A percentile compares a stretch with the other conserved stretches of the same genome.
Evolutionary conservation across 768 basidiomycete genomes (phyloP).

Genomic region (Trametes cingulata): DNA sequence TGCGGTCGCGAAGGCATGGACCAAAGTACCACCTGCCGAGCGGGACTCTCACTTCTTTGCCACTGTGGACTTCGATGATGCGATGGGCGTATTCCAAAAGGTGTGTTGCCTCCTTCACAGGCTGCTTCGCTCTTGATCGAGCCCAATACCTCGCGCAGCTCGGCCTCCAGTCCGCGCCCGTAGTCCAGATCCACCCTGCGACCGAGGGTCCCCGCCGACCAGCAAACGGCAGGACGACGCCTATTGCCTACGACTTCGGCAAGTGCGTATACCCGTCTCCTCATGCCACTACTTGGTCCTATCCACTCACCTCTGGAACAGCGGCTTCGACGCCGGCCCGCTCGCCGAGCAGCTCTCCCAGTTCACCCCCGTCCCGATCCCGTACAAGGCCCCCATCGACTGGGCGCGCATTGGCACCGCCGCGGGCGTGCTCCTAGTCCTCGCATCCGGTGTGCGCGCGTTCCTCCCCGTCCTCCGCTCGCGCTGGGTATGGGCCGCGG

Average conservation of each 20-base stretch:
- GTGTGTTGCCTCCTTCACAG: slow-evolving; percentile 38
- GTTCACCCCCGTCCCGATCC: slow-evolving; percentile 78
- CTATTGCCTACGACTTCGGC: slow-evolving; percentile 76
- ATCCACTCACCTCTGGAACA: slow-evolving; percentile 34
- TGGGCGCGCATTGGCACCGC: slow-evolving; percentile 59
- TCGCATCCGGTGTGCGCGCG: slow-evolving; percentile 56
- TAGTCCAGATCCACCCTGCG: slow-evolving; percentile 76
- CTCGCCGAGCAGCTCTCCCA: slow-evolving; percentile 74
- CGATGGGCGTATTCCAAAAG: slow-evolving; percentile 75
- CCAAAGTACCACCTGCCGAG: slow-evolving; percentile 54
- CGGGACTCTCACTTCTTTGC: slow-evolving; percentile 91
- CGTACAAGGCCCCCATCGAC: slow-evolving; percentile 78
- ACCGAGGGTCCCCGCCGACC: slow-evolving; percentile 67
- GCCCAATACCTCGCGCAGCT: slow-evolving; percentile 50
- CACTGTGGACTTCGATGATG: slow-evolving; percentile 83
- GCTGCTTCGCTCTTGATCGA: not conserved
- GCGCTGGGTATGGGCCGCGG: slow-evolving; percentile 77
- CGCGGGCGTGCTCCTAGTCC: slow-evolving; percentile 45
- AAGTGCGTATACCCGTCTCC: slow-evolving; percentile 45
- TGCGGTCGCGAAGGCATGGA: slow-evolving; percentile 86
- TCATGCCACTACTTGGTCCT: not conserved
- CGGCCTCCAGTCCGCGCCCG: slow-evolving; percentile 80
- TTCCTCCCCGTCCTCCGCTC: slow-evolving; percentile 64
- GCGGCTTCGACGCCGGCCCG: slow-evolving; percentile 80
- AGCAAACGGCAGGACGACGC: slow-evolving; percentile 53